phyloP scores from a whole-genome alignment of 2,329 filamentous ascomycete species.

The Ophiostoma quercus region DNA sequence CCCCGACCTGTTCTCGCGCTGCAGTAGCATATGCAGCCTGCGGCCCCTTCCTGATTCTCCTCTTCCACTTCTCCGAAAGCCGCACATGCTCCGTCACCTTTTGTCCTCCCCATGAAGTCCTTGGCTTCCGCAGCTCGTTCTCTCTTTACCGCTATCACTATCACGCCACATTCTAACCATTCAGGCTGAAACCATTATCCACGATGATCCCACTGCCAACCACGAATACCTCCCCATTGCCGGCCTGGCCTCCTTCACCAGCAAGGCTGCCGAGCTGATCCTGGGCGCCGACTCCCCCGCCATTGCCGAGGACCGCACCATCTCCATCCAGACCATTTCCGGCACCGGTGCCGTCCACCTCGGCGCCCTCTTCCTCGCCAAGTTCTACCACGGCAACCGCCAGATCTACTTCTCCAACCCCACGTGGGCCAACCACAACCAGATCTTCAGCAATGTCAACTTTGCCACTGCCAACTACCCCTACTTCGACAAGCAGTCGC shows the following conservation, averaged over 20 bases:
- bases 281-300: constrained; percentile 76
- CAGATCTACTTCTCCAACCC: constrained; percentile 88
- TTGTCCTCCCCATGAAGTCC: not conserved
- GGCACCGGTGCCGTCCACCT: constrained; percentile 93
- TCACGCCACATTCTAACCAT: not conserved
- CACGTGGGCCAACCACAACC: constrained; percentile 98
- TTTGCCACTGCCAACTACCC: constrained; percentile 78
- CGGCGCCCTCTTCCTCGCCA: constrained; percentile 86
- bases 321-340: constrained; percentile 89
- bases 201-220: constrained; percentile 83
- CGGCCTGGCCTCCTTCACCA: constrained; percentile 77
- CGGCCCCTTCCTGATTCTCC: not conserved
- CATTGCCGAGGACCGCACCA: constrained; percentile 72
- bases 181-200: constrained; percentile 84
- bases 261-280: constrained; percentile 85
- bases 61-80: constrained; percentile 12
- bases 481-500: constrained; percentile 86
- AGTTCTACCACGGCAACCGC: constrained; percentile 74
- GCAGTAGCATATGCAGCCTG: constrained; percentile 1
- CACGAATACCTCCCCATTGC: constrained; percentile 98
- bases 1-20: constrained; percentile 17
- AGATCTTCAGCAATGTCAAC: constrained; percentile 91
- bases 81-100: not conserved
- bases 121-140: not conserved
- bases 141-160: not conserved